Conservation (phyloP, 345 rosid species). For the Diplotaxis tenuifolia region DNA sequence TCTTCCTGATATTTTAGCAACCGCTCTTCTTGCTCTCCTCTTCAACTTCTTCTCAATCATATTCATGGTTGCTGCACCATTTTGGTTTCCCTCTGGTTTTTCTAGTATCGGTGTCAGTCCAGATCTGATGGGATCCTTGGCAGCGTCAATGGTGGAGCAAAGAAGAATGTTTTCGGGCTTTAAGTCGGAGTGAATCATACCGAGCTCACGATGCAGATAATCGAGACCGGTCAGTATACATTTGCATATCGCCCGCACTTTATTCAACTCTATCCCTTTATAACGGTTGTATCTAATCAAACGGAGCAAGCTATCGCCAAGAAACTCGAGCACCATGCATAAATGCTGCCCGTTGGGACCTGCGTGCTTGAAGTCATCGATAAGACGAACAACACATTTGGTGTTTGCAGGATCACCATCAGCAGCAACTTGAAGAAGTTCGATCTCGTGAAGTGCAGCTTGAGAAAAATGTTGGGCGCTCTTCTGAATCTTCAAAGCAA, state of each 20-base stretch:
- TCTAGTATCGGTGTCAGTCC: neutral
- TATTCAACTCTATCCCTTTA: neutral
- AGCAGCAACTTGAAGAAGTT: neutral
- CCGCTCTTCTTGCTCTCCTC: neutral
- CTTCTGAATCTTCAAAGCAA: constrained; percentile 3
- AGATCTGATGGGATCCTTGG: neutral
- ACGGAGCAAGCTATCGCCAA: constrained; percentile 1
- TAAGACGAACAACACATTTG: neutral
- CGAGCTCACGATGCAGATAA: neutral
- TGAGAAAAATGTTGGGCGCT: neutral
- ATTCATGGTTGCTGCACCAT: neutral
- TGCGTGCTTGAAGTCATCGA: constrained; percentile 1
- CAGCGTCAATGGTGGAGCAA: neutral
- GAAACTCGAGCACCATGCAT: neutral
- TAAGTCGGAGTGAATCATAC: constrained; percentile 1
- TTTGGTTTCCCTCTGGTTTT: neutral
- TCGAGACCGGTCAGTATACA: neutral
- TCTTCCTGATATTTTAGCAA: constrained; percentile 1
- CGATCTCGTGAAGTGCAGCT: constrained; percentile 1
- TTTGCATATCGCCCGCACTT: constrained; percentile 2
- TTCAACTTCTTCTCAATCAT: constrained; percentile 1
- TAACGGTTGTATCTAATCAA: neutral
- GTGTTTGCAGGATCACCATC: neutral
- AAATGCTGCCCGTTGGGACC: neutral
- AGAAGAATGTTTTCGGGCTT: neutral